Conservation (phyloP, 1,284 basidiomycete genomes). For the Anthracocystis setariae region DNA sequence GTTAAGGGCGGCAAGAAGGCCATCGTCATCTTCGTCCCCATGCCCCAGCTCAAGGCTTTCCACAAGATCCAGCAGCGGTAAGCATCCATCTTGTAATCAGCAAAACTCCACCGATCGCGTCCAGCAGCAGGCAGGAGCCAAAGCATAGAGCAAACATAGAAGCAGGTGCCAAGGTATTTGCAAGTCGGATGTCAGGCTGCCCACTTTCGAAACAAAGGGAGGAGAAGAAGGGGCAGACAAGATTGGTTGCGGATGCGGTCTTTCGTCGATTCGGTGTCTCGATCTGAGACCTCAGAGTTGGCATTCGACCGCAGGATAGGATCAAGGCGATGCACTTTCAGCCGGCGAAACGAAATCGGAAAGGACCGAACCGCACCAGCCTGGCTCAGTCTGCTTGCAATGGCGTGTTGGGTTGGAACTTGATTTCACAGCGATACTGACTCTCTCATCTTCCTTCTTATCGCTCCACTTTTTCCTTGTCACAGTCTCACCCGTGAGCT, state of each 20-base stretch:
- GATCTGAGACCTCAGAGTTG: no score
- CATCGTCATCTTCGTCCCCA: constrained; percentile 97
- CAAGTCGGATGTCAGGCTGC: no score
- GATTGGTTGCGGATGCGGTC: no score
- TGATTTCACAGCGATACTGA: constrained; percentile 16
- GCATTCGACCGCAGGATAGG: no score
- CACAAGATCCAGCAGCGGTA: constrained; percentile 97
- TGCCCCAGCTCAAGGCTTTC: constrained; percentile 98
- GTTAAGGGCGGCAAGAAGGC: constrained; percentile 98
- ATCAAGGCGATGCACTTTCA: no score
- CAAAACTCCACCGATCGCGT: no score
- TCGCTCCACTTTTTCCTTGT: no score
- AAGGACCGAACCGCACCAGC: no score
- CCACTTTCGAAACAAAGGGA: no score
- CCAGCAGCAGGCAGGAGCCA: constrained; percentile 8
- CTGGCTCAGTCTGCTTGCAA: not conserved
- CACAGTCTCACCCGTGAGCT: constrained; percentile 93
- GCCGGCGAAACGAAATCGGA: no score
- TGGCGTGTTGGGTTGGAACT: not conserved
- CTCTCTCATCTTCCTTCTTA: not conserved
- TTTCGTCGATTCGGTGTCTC: no score
- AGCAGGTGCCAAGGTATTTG: not conserved
- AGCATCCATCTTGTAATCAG: constrained; percentile 66
- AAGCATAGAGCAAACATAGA: not conserved
- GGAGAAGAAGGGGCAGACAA: no score